These are phyloP conservation scores for Cinnamomum micranthum DNA, from an alignment of 164 flowering plant species.

Conservation along the genomic window DNA sequence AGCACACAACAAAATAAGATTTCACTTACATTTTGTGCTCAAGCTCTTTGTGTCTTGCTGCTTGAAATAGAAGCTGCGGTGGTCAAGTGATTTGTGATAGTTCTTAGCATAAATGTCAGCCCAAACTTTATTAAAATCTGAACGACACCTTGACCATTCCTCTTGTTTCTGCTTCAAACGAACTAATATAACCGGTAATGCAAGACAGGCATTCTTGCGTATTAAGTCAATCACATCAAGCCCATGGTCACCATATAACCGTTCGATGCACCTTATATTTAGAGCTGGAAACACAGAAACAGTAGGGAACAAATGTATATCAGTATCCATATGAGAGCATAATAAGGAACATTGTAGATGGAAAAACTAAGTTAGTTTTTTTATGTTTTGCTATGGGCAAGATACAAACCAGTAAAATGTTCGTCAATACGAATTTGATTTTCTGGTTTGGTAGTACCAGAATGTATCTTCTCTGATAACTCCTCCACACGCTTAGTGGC, in stretches of 20 bases:
- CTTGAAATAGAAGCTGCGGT: conserved; percentile 96
- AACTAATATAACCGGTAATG: conserved; percentile 74
- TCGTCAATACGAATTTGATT: conserved; percentile 59
- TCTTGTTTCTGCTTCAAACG: conserved; percentile 94
- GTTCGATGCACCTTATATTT: conserved; percentile 84
- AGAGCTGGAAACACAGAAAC: conserved; percentile 43
- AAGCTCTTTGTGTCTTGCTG: conserved; percentile 96
- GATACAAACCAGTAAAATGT: conserved; percentile 55
- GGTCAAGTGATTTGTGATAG: conserved; percentile 91
- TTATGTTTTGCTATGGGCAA: not conserved
- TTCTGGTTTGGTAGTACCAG: conserved; percentile 44
- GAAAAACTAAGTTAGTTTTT: too few species aligned
- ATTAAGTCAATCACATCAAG: conserved; percentile 86
- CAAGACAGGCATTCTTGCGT: conserved; percentile 68
- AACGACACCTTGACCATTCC: conserved; percentile 84
- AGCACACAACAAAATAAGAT: not conserved
- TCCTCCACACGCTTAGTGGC: conserved; percentile 84
- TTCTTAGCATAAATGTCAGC: conserved; percentile 83
- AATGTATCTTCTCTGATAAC: conserved; percentile 57
- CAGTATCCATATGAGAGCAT: not conserved
- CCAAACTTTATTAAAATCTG: conserved; percentile 92
- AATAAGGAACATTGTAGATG: not conserved
- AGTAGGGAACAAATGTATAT: not conserved
- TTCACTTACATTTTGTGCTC: conserved; percentile 75
- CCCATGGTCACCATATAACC: conserved; percentile 94